Evolutionary conservation across 2,329 filamentous ascomycete genomes (phyloP), one percentile per base, ranked within the genome.

Genomic region (Phialophora chinensis): DNA sequence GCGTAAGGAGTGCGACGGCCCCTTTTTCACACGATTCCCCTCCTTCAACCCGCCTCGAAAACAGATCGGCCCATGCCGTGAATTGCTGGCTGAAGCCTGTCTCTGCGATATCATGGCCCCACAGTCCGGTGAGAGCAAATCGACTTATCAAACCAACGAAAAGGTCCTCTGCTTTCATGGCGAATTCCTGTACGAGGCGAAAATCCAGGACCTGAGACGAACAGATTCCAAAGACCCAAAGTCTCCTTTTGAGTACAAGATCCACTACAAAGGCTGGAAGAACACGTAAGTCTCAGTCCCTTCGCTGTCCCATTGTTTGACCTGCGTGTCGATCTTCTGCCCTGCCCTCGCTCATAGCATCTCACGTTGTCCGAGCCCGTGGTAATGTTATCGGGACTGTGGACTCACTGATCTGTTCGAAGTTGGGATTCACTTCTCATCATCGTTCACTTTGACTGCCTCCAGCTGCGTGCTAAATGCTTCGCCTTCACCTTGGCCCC

Each of bases 241-340:
- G 77, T 90, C 89, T 68, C 88, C 90, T 38, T 93, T 88, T 76
- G 88, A 92, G 77, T 99, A 96, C 82, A 91, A 91, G 76, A 91
- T 99, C 63, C 95, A 99, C 80, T 99, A 99, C 83, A 98, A 98
- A 80, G 95, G 95, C 75, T 99, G 95, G 95, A 99, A 99, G 84
- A 93, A 94, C 79, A 97, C 93, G 85, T 91, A 82, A 81, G 88
- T 88, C 35, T 56, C 27, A 38, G 20, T 56, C 17, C 7, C 4
- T n/a, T 12, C 8, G 6, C 53, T 57, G n/a, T 63, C 38, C 31
- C 60, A 52, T 49, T 53, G n/a, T 56, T 11, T 55, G 20, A 1
- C 12, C 3, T 23, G 38, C 14, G 14, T 17, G 38, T 42, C 38
- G 12, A 42, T 42, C 12, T 42, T 14, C 38, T 17, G 38, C 38